phyloP scores from a whole-genome alignment of 2,329 filamentous ascomycete species.

The Hypoxylon sp. region DNA sequence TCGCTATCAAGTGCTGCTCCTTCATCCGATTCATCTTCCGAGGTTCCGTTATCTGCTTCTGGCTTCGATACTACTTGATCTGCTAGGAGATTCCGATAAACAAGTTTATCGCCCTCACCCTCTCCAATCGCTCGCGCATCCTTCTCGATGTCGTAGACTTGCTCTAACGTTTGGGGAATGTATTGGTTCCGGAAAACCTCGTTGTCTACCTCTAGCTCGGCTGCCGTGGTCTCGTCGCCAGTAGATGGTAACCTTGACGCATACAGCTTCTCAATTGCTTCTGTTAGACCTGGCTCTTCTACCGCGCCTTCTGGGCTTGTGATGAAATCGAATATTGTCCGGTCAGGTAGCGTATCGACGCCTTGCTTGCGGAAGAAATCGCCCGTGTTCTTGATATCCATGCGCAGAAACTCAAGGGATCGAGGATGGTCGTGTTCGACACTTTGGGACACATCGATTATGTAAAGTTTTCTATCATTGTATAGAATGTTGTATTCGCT shows the following conservation, averaged over 20 bases:
- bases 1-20: constrained; percentile 63
- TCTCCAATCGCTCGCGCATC: constrained; percentile 83
- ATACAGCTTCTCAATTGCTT: constrained; percentile 77
- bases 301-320: constrained; percentile 72
- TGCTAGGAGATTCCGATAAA: constrained; percentile 89
- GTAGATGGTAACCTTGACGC: constrained; percentile 66
- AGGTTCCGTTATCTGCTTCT: constrained; percentile 55
- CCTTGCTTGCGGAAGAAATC: constrained; percentile 93
- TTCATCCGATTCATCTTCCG: constrained; percentile 63
- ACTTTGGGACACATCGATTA: constrained; percentile 98
- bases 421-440: constrained; percentile 97
- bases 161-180: constrained; percentile 94
- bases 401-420: constrained; percentile 92
- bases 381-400: constrained; percentile 98
- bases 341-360: constrained; percentile 85
- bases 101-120: constrained; percentile 81
- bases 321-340: constrained; percentile 87
- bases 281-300: constrained; percentile 72
- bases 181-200: constrained; percentile 97
- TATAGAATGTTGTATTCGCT: constrained; percentile 99
- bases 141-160: constrained; percentile 96
- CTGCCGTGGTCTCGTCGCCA: constrained; percentile 65
- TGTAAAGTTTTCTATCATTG: constrained; percentile 84
- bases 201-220: constrained; percentile 81
- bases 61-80: constrained; percentile 69